Conservation (phyloP, 2,329 filamentous ascomycete species). For the Chrysosporium queenslandicum region DNA sequence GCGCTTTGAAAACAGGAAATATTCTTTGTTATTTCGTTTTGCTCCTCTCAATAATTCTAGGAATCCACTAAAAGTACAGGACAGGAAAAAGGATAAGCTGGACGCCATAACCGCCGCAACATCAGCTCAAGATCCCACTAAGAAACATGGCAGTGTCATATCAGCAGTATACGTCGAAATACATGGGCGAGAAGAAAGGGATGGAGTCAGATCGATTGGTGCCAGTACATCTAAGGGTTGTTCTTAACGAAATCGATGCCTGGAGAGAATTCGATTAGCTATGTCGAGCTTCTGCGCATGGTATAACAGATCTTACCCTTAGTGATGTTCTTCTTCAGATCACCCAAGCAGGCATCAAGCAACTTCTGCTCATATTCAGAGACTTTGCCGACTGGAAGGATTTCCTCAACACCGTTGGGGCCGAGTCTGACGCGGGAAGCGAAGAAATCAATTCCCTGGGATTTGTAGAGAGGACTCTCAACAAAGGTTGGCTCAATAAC, state of each 20-base stretch:
- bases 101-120: conserved; percentile 5
- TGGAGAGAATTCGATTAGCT: conserved; percentile 11
- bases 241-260: conserved; percentile 53
- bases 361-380: conserved; percentile 81
- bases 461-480: conserved; percentile 95
- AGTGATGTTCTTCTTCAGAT: conserved; percentile 66
- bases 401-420: conserved; percentile 91
- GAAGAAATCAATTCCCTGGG: conserved; percentile 96
- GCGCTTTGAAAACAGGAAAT: not conserved
- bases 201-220: conserved; percentile 1
- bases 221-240: conserved; percentile 38
- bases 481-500: conserved; percentile 95
- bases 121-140: conserved; percentile 4
- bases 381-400: conserved; percentile 75
- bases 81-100: conserved; percentile 4
- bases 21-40: not conserved
- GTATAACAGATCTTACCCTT: conserved; percentile 55
- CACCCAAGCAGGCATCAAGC: conserved; percentile 70
- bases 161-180: conserved; percentile 2
- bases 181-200: not conserved
- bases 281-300: not conserved
- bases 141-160: conserved; percentile 4
- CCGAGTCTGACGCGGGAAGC: conserved; percentile 90
- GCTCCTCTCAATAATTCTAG: conserved; percentile 4
- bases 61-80: conserved; percentile 10